Percentiles rank a stretch among this genome's conserved stretches.
These are phyloP conservation scores for Myrica gale DNA, from an alignment of 306 rosid species.

Conservation along the genomic window DNA sequence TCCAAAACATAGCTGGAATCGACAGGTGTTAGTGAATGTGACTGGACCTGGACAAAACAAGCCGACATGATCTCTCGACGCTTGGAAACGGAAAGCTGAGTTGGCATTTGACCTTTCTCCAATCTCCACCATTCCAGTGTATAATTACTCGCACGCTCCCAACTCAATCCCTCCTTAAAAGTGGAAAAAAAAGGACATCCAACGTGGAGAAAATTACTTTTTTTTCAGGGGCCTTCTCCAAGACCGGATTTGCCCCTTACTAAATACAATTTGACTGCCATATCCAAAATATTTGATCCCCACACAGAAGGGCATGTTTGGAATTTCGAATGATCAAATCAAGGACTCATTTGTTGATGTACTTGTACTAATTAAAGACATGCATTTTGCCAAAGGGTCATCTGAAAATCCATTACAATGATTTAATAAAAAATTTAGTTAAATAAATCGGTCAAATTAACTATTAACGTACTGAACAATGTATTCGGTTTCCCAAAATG, in stretches of 20 bases:
- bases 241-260: constrained; percentile 28
- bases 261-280: background rate
- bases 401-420: no score
- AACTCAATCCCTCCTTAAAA: constrained; percentile 21
- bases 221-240: constrained; percentile 20
- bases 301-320: background rate
- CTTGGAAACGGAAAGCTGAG: constrained; percentile 46
- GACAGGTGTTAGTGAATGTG: constrained; percentile 19
- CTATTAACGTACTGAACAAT: no score
- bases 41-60: constrained; percentile 35
- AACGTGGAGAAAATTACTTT: constrained; percentile 19
- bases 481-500: no score
- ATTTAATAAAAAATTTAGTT: no score
- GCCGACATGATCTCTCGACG: constrained; percentile 42
- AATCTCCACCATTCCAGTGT: constrained; percentile 29
- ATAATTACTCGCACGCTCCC: constrained; percentile 43
- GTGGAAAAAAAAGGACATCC: constrained; percentile 24
- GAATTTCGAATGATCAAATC: background rate
- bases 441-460: no score
- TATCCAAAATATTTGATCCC: background rate
- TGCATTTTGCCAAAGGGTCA: no score
- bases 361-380: no score
- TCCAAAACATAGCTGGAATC: background rate
- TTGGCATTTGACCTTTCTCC: constrained; percentile 39
- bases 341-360: background rate